Base-by-base conservation (phyloP, 768 basidiomycete species). In the Hygrophorus pudorinus region DNA sequence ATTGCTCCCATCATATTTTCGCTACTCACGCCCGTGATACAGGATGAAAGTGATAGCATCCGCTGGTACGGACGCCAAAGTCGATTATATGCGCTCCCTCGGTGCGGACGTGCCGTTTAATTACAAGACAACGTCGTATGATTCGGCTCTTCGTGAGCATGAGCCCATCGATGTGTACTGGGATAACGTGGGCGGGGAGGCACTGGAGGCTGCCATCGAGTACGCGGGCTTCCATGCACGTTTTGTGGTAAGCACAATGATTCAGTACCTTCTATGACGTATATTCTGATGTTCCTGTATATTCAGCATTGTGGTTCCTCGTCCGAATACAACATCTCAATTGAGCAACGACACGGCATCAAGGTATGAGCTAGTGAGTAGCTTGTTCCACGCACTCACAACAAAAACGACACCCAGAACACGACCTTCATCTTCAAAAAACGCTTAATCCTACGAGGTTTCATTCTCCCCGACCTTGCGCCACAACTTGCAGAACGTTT, bases 11-110 rank as follows among this genome's bases (percentile, higher is more conserved):
- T 40, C 73, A 71, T 1, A 36, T 75, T 10, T 70, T 75, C 14
- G 67, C 74, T 36, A 75, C 77, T 45, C 55, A 75, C 4, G 73
- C 75, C 0, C 76, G 41, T 49, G 52, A 0, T 67, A 72, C n/a
- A 73, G 73, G 2, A 54, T 70, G 17, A 81, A 78, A 51, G 84
- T 86, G 31, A 81, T 88, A 39, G 79, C 73, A 0, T 81, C 78
- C 0, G 78, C 81, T 0, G 81, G 85, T 1, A 73, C 75, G 0
- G 80, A 85, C n/a, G 78, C 81, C 41, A 86, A 88, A 59, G 79
- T 86, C 5, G 56, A 65, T 4, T 81, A 72, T 53, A 59, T 81
- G 59, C 70, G 68, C 39, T 67, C 69, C 2, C 51, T 82, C n/a
- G 84, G 81, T 0, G 75, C 76, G 0, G 82, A 87, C 51, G 71